A percentile compares a stretch with the other conserved stretches of the same genome.
Conservation (phyloP, 2,329 filamentous ascomycete genomes). For the Sporothrix humicola region DNA sequence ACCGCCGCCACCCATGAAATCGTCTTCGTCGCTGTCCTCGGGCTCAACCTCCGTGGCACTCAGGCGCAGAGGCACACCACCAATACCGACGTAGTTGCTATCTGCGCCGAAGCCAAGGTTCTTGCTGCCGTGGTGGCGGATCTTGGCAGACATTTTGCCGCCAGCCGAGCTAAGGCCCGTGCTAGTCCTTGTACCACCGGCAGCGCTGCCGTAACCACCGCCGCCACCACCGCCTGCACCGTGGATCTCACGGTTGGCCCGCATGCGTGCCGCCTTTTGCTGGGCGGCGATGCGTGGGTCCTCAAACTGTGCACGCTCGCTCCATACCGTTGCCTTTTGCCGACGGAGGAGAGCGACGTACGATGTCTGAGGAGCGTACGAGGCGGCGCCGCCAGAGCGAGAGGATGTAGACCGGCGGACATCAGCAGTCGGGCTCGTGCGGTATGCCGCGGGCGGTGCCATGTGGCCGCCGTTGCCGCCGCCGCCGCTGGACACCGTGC, state of each 20-base stretch:
- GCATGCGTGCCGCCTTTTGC: slow-evolving; percentile 84
- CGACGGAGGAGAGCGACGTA: slow-evolving; percentile 96
- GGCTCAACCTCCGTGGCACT: slow-evolving; percentile 96
- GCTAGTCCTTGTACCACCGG: slow-evolving; percentile 58
- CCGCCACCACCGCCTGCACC: slow-evolving; percentile 65
- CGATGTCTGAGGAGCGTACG: slow-evolving; percentile 59
- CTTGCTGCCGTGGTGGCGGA: slow-evolving; percentile 83
- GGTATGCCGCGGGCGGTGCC: slow-evolving; percentile 61
- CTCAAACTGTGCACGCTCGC: slow-evolving; percentile 89
- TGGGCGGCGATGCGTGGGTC: slow-evolving; percentile 83
- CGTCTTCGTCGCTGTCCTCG: slow-evolving; percentile 80
- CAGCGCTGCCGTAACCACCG: slow-evolving; percentile 53
- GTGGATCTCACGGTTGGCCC: slow-evolving; percentile 82
- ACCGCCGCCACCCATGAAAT: slow-evolving; percentile 47
- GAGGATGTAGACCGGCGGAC: slow-evolving; percentile 80
- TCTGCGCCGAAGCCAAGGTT: slow-evolving; percentile 79
- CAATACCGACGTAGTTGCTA: slow-evolving; percentile 73
- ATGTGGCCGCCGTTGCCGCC: slow-evolving; percentile 40
- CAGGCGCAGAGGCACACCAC: slow-evolving; percentile 86
- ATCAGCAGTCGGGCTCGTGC: slow-evolving; percentile 61
- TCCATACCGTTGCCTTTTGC: slow-evolving; percentile 98
- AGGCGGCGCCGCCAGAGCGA: slow-evolving; percentile 61
- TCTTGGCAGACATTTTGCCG: slow-evolving; percentile 78
- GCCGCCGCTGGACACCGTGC: slow-evolving; percentile 65
- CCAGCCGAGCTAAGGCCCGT: slow-evolving; percentile 65